phyloP scores from a whole-genome alignment of 108 stramenopile genomes.

The Seminavis robusta region DNA sequence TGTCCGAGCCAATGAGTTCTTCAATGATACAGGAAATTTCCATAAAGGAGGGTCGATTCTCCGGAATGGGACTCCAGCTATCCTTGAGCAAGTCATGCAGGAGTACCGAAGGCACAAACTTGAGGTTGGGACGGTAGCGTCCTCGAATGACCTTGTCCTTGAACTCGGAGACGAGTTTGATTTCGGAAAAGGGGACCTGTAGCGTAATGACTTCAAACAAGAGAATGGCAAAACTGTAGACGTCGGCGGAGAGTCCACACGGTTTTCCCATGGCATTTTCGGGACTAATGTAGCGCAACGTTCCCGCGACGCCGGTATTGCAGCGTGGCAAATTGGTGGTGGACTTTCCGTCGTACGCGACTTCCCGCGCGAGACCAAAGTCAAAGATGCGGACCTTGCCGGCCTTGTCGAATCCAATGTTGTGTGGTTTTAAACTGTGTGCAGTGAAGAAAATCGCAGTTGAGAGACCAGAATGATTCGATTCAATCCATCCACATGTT shows the following conservation, averaged over 20 bases:
- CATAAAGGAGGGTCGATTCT: conserved; percentile 36
- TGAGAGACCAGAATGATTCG: too few species aligned
- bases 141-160: conserved; percentile 26
- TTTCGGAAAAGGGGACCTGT: conserved; percentile 34
- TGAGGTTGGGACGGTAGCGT: conserved; percentile 28
- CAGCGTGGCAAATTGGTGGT: not conserved
- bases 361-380: conserved; percentile 54
- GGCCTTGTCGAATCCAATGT: conserved; percentile 41
- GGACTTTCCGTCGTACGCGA: too few species aligned
- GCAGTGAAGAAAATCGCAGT: too few species aligned
- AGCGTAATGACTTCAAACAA: conserved; percentile 50
- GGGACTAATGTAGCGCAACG: conserved; percentile 67
- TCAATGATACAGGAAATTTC: too few species aligned
- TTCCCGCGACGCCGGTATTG: conserved; percentile 39
- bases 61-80: conserved; percentile 35
- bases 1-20: too few species aligned
- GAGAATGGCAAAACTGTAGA: conserved; percentile 51
- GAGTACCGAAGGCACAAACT: conserved; percentile 21
- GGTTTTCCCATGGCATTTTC: conserved; percentile 42
- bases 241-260: conserved; percentile 43
- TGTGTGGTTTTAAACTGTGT: conserved; percentile 70
- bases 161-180: conserved; percentile 32
- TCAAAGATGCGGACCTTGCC: conserved; percentile 53
- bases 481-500: too few species aligned
- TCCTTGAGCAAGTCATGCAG: conserved; percentile 31